Conservation (phyloP, 1,284 basidiomycete species). For the Fomitopsis betulina region DNA sequence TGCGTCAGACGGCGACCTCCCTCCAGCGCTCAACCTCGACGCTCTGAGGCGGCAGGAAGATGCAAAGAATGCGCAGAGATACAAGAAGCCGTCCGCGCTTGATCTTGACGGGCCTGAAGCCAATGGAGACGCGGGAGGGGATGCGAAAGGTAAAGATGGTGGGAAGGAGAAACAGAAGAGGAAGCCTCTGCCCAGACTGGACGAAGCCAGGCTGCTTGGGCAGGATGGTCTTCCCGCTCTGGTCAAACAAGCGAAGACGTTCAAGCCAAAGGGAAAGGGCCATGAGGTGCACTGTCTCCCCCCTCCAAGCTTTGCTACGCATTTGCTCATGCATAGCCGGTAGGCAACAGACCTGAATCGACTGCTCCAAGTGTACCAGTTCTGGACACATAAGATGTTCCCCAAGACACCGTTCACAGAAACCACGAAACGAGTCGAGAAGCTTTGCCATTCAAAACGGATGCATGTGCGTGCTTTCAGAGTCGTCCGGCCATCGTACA, state of each 20-base stretch:
- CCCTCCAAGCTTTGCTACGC: neutral
- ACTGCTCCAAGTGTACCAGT: slow-evolving; percentile 80
- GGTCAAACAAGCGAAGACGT: slow-evolving; percentile 66
- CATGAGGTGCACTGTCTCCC: slow-evolving; percentile 61
- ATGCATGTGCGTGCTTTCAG: slow-evolving; percentile 67
- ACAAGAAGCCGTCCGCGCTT: slow-evolving; percentile 33
- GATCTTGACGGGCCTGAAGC: slow-evolving; percentile 45
- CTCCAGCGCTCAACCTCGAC: slow-evolving; percentile 45
- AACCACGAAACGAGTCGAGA: slow-evolving; percentile 79
- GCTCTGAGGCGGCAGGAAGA: slow-evolving; percentile 51
- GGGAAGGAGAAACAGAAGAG: slow-evolving; percentile 38
- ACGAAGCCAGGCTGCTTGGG: slow-evolving; percentile 70
- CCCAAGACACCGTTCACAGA: slow-evolving; percentile 84
- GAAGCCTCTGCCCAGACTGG: slow-evolving; percentile 55
- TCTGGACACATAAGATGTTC: slow-evolving; percentile 90
- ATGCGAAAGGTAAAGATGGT: slow-evolving; percentile 22
- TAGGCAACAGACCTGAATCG: slow-evolving; percentile 76
- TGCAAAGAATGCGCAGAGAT: slow-evolving; percentile 31
- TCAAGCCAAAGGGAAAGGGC: slow-evolving; percentile 82
- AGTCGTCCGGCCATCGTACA: neutral
- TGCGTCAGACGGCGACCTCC: slow-evolving; percentile 35
- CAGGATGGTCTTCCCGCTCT: slow-evolving; percentile 75
- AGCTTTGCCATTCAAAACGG: slow-evolving; percentile 75
- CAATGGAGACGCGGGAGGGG: slow-evolving; percentile 14
- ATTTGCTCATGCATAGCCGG: neutral